phyloP scores from a whole-genome alignment of 768 basidiomycete genomes.

The Hypholoma fasciculare region DNA sequence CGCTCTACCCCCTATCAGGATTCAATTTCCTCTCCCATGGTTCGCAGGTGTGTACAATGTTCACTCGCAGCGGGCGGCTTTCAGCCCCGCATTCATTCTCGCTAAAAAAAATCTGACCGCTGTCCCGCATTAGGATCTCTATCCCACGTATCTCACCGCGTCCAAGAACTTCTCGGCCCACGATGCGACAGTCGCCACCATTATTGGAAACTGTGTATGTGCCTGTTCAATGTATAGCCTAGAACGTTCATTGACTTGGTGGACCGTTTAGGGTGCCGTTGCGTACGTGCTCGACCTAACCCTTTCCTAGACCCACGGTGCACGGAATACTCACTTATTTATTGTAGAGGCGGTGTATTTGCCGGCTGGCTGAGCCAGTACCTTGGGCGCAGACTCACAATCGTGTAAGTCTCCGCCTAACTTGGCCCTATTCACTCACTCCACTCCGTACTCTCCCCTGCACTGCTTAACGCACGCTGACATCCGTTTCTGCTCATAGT shows the following conservation, averaged over 20 bases:
- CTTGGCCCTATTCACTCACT: background rate
- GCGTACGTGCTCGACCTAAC: conserved; percentile 22
- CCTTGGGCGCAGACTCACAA: conserved; percentile 81
- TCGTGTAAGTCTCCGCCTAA: conserved; percentile 43
- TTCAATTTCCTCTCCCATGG: conserved; percentile 83
- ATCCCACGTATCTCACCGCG: conserved; percentile 71
- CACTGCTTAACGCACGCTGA: background rate
- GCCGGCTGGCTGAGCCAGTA: conserved; percentile 77
- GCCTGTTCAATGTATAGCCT: background rate
- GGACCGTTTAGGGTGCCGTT: conserved; percentile 34
- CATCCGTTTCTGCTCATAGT: conserved; percentile 23
- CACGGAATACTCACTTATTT: background rate
- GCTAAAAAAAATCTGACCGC: conserved; percentile 1
- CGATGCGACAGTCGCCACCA: conserved; percentile 71
- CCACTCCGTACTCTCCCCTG: background rate
- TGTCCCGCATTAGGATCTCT: conserved; percentile 53
- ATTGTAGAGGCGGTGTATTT: conserved; percentile 59
- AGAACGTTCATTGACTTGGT: background rate
- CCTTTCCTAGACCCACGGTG: background rate
- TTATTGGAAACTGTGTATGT: conserved; percentile 71
- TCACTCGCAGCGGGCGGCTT: no score
- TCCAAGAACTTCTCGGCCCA: conserved; percentile 62
- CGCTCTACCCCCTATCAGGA: conserved; percentile 30
- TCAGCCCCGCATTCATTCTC: background rate
- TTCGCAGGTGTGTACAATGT: conserved; percentile 42